Base-by-base conservation (phyloP, 305 asterid genomes). In the Fraxinus platypoda region DNA sequence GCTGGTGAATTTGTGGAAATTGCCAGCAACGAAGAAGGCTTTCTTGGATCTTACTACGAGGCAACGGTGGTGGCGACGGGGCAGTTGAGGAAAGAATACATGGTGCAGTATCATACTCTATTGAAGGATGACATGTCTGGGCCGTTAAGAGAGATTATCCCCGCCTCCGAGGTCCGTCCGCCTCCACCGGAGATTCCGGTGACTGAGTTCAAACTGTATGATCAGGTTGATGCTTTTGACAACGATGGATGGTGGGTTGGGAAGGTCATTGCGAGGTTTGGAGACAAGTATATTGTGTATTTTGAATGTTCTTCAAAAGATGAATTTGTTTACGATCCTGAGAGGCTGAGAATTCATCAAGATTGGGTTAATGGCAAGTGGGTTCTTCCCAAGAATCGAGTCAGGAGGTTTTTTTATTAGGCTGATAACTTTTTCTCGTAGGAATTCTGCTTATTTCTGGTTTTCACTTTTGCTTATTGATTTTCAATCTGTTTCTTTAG, bases 201-300 rank as follows among this genome's bases (percentile, higher is more conserved):
- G 57, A 31, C 0, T 1, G 41, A 17, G 15, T 88, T 84, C 80
- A 9, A 70, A 0, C 1, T n/a, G 31, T 0, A 74, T 28, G 87
- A 88, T 7, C 75, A 74, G 68, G 90, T 90, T n/a, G 91, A 90
- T 70, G 91, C 85, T 0, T 90, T 81, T 62, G 87, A 84, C 68
- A 85, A 90, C 38, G 93, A 85, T 6, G 91, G 91, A 23, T 90
- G 90, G 90, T 90, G 91, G 90, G 78, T 78, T 21, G 91, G 91
- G 33, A 78, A 31, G 83, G 79, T 87, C 12, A 78, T 49, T 59
- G 86, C 80, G 3, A 78, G 78, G 28, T 28, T 75, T 76, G 80
- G 75, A 1, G 28, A 17, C 0, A 8, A 43, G 31, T 85, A 78
- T 17, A 17, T 43, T 38, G 87, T 87, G 35, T 76, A 15, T 11